A percentile compares a stretch with the other conserved stretches of the same genome.
Conservation (phyloP, 2,329 filamentous ascomycete genomes). For the Daldinia sp. region DNA sequence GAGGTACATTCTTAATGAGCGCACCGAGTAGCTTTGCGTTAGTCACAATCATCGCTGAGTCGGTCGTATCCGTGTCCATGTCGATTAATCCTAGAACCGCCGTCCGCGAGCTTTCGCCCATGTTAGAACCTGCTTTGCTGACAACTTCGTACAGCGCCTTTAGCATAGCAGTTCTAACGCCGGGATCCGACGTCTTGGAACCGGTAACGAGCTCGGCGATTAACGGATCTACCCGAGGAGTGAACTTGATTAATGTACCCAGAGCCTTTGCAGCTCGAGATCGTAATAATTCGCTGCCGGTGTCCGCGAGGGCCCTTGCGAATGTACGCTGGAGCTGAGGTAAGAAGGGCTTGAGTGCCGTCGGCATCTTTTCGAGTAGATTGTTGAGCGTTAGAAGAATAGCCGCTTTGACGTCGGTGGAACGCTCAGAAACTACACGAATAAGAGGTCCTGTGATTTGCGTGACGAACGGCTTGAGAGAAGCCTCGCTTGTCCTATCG, state of each 20-base stretch:
- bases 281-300: conserved; percentile 88
- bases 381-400: conserved; percentile 96
- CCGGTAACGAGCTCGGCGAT: conserved; percentile 94
- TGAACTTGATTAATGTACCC: conserved; percentile 94
- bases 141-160: conserved; percentile 97
- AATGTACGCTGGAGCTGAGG: conserved; percentile 97
- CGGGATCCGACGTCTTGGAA: conserved; percentile 87
- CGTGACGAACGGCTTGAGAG: conserved; percentile 93
- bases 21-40: conserved; percentile 91
- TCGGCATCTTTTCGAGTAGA: conserved; percentile 94
- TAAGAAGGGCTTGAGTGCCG: conserved; percentile 94
- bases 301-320: conserved; percentile 93
- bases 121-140: conserved; percentile 92
- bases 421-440: conserved; percentile 95
- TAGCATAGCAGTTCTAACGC: conserved; percentile 95
- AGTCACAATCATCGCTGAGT: conserved; percentile 85
- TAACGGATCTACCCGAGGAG: conserved; percentile 92
- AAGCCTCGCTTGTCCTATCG: conserved; percentile 87
- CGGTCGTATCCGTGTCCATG: conserved; percentile 79
- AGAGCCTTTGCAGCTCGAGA: conserved; percentile 92
- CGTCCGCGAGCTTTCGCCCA: conserved; percentile 89
- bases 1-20: conserved; percentile 85
- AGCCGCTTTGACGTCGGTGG: conserved; percentile 94
- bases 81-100: conserved; percentile 93
- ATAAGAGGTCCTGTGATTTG: conserved; percentile 98